Percentiles rank a stretch among this genome's conserved stretches.
These are phyloP conservation scores for Geranomyces michiganensis DNA, from an alignment of 192 early-diverging fungal genomes.

Conservation along the genomic window DNA sequence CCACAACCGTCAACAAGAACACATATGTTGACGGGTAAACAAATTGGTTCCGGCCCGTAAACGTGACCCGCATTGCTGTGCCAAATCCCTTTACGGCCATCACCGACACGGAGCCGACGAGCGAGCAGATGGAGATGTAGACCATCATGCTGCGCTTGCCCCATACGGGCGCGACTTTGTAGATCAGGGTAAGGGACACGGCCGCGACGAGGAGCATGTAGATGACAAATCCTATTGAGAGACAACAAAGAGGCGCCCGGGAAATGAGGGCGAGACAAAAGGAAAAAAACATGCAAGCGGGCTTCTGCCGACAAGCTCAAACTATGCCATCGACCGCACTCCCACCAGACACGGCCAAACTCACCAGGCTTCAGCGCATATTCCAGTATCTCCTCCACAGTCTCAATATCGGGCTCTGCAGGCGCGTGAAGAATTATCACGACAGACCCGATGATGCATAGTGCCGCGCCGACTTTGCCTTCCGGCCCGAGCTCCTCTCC, in stretches of 20 bases:
- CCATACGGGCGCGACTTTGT: conserved; percentile 73
- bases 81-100: conserved; percentile 94
- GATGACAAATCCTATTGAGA: conserved; percentile 69
- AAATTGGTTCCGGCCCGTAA: conserved; percentile 92
- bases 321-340: no score
- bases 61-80: conserved; percentile 88
- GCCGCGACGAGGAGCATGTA: conserved; percentile 72
- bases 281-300: no score
- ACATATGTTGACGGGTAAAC: conserved; percentile 87
- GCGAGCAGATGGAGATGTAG: conserved; percentile 93
- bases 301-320: no score
- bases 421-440: conserved; percentile 85
- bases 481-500: conserved; percentile 80
- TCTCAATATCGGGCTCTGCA: conserved; percentile 75
- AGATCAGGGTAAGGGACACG: conserved; percentile 78
- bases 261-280: no score
- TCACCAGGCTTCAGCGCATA: conserved; percentile 78
- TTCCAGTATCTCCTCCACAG: conserved; percentile 81
- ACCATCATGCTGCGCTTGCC: conserved; percentile 83
- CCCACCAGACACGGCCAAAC: no score
- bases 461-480: conserved; percentile 86
- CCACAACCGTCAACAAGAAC: conserved; percentile 75
- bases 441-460: conserved; percentile 87
- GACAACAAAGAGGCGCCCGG: not conserved
- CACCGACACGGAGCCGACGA: conserved; percentile 88